A percentile compares a stretch with the other conserved stretches of the same genome.
Evolutionary conservation across 441 rosid species (phyloP).

Genomic region (Bruguiera hainesii): DNA sequence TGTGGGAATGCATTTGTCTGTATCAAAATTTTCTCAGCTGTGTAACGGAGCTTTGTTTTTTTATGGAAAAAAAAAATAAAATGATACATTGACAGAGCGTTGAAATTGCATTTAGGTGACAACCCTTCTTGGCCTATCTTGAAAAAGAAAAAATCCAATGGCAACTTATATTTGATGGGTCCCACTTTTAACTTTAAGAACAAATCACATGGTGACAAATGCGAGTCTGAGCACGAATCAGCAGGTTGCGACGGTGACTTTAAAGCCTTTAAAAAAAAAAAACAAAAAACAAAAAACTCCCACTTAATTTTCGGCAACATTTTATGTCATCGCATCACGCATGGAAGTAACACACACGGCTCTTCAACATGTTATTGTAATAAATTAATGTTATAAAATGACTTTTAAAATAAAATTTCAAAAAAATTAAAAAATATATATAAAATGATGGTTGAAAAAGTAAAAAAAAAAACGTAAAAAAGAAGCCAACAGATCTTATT

Average conservation of each 20-base stretch:
- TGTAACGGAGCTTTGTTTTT: too few relatives aligned
- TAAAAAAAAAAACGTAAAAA: too few relatives aligned
- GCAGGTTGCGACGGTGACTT: conserved; percentile 38
- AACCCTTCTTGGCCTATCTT: background rate
- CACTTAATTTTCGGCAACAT: conserved; percentile 28
- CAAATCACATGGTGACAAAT: conserved; percentile 39
- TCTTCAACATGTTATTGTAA: too few relatives aligned
- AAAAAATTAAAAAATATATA: too few relatives aligned
- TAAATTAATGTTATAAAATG: too few relatives aligned
- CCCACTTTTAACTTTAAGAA: conserved; percentile 23
- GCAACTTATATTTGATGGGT: conserved; percentile 25
- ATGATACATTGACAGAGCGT: background rate
- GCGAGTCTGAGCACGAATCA: conserved; percentile 38
- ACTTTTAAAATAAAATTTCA: too few relatives aligned
- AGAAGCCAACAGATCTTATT: too few relatives aligned
- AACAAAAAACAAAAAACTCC: background rate
- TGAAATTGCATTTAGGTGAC: background rate
- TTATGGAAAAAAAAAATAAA: background rate
- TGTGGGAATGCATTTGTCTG: too few relatives aligned
- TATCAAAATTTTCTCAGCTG: too few relatives aligned
- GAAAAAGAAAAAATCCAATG: background rate
- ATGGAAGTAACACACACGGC: background rate
- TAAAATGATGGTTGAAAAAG: too few relatives aligned
- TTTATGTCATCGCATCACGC: conserved; percentile 22
- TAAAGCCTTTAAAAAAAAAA: background rate